These are phyloP conservation scores for Nemophila menziesii DNA, from an alignment of 257 asterid genomes.

Conservation along the genomic window DNA sequence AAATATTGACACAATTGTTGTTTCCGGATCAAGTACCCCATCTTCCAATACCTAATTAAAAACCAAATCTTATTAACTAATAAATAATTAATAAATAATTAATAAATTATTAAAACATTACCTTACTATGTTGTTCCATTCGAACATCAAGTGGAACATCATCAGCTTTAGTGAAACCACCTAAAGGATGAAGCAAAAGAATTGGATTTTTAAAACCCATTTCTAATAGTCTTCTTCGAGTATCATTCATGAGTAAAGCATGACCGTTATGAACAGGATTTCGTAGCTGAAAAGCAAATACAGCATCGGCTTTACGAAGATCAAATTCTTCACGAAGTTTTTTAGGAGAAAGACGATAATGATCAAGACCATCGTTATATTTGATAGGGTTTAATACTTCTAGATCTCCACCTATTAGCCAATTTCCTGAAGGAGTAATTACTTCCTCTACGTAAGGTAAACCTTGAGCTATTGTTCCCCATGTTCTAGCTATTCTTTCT, in stretches of 20 bases:
- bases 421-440: constrained; percentile 6
- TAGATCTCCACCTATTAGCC: constrained; percentile 9
- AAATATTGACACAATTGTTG: constrained; percentile 8
- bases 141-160: constrained; percentile 9
- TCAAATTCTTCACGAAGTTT: constrained; percentile 8
- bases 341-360: constrained; percentile 6
- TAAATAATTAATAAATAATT: no score
- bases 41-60: constrained; percentile 7
- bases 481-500: constrained; percentile 17
- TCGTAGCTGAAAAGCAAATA: constrained; percentile 10
- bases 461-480: constrained; percentile 16
- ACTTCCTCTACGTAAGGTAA: constrained; percentile 10
- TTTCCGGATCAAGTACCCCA: constrained; percentile 9
- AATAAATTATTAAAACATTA: no score
- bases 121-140: constrained; percentile 10
- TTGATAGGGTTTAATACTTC: constrained; percentile 8
- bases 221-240: constrained; percentile 5
- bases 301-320: constrained; percentile 7
- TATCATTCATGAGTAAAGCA: constrained; percentile 8
- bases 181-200: constrained; percentile 13
- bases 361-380: constrained; percentile 10
- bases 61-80: not conserved
- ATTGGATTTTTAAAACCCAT: constrained; percentile 10
- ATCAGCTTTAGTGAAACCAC: constrained; percentile 9
- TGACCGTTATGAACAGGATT: constrained; percentile 10